These are phyloP conservation scores for Plantago ovata DNA, from an alignment of 257 asterid species.

Conservation along the genomic window DNA sequence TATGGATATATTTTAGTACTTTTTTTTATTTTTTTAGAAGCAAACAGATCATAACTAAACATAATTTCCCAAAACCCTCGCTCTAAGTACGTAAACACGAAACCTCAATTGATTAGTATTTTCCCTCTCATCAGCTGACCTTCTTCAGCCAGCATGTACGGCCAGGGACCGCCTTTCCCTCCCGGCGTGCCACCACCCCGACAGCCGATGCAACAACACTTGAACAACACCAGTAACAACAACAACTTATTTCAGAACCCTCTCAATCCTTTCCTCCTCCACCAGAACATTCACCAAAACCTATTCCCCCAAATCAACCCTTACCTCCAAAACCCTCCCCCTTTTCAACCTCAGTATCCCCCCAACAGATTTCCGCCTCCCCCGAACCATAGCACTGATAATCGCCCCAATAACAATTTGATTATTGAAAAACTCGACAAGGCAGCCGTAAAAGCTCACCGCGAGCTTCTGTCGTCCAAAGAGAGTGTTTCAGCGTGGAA, in stretches of 20 bases:
- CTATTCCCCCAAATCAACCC: conserved; percentile 28
- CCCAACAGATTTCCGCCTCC: conserved; percentile 26
- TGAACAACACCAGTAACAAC: conserved; percentile 19
- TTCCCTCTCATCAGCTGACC: too few species aligned
- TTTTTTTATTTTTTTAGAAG: too few species aligned
- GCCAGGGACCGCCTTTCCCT: conserved; percentile 8
- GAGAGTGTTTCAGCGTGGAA: conserved; percentile 70
- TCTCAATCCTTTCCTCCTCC: conserved; percentile 18
- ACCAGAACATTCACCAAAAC: conserved; percentile 22
- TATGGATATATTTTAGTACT: too few species aligned
- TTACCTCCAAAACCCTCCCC: conserved; percentile 43
- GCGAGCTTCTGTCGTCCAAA: conserved; percentile 37
- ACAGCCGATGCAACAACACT: conserved; percentile 30
- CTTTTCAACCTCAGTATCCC: conserved; percentile 25
- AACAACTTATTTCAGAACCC: conserved; percentile 31
- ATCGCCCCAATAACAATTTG: conserved; percentile 27
- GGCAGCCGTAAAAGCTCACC: conserved; percentile 54
- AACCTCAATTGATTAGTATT: too few species aligned
- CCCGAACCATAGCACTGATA: conserved; percentile 7
- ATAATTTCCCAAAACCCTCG: not conserved
- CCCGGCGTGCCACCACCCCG: conserved; percentile 23
- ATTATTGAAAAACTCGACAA: conserved; percentile 45
- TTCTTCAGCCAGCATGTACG: conserved; percentile 1
- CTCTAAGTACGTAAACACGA: too few species aligned
- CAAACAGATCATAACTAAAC: too few species aligned